Evolutionary conservation across 2,329 filamentous ascomycete species (phyloP).

Genomic region (Teratosphaeria nubilosa): DNA sequence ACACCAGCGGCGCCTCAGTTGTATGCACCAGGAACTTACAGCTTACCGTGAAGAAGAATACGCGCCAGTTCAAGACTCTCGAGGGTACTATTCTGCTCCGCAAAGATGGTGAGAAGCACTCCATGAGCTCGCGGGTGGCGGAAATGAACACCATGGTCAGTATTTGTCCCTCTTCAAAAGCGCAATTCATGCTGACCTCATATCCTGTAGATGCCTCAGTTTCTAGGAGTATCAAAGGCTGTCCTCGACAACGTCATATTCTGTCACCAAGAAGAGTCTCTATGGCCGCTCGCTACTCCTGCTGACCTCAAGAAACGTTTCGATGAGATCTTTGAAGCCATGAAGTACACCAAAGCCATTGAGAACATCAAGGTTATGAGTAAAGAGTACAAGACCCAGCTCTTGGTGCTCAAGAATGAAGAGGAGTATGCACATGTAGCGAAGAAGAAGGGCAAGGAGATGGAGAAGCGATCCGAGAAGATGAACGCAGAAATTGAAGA

Average conservation of each 20-base stretch:
- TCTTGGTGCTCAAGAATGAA: constrained; percentile 61
- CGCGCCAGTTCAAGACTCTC: constrained; percentile 63
- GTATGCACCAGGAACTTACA: constrained; percentile 77
- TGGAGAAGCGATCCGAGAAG: constrained; percentile 32
- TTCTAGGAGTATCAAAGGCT: constrained; percentile 79
- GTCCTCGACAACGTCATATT: constrained; percentile 94
- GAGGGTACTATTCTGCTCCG: constrained; percentile 68
- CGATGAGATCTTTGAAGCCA: constrained; percentile 93
- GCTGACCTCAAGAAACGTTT: constrained; percentile 81
- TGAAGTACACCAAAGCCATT: constrained; percentile 95
- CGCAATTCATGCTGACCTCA: background rate
- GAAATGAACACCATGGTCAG: constrained; percentile 44
- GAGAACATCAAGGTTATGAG: constrained; percentile 82
- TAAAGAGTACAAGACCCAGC: constrained; percentile 70
- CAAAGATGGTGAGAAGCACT: constrained; percentile 68
- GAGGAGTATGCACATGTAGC: constrained; percentile 71
- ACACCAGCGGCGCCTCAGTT: constrained; percentile 67
- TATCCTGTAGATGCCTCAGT: constrained; percentile 57
- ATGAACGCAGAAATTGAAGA: constrained; percentile 58
- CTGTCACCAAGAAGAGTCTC: constrained; percentile 93
- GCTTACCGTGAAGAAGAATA: constrained; percentile 74
- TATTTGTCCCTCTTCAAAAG: background rate
- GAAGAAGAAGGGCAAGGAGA: constrained; percentile 71
- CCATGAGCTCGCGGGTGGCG: constrained; percentile 67
- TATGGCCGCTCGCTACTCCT: constrained; percentile 93